Evolutionary conservation across 2,329 filamentous ascomycete genomes (phyloP).

Genomic region (Lecanoromycetidae sp.): DNA sequence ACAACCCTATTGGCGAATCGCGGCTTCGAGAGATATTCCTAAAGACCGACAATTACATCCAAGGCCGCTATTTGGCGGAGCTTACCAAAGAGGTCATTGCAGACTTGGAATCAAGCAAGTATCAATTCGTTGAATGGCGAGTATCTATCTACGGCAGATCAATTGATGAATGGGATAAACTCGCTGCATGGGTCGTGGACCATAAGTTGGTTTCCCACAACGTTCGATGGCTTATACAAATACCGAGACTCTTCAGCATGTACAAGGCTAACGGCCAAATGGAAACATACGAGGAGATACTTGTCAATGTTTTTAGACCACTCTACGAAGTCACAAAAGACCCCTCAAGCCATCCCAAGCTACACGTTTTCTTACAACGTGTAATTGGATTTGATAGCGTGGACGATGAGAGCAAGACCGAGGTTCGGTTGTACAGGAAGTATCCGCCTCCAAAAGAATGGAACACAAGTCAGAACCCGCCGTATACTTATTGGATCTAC

Average conservation of each 20-base stretch:
- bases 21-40: constrained; percentile 93
- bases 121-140: constrained; percentile 98
- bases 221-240: constrained; percentile 91
- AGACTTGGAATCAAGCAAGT: constrained; percentile 96
- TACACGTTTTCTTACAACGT: constrained; percentile 86
- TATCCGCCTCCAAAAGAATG: constrained; percentile 83
- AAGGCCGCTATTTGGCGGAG: constrained; percentile 88
- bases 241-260: constrained; percentile 87
- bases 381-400: constrained; percentile 97
- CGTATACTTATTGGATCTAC: constrained; percentile 99
- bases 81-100: constrained; percentile 97
- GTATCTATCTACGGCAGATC: constrained; percentile 93
- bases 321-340: constrained; percentile 89
- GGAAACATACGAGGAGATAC: constrained; percentile 78
- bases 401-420: constrained; percentile 94
- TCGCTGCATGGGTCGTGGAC: constrained; percentile 93
- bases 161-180: constrained; percentile 91
- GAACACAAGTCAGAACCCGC: constrained; percentile 88
- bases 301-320: constrained; percentile 84
- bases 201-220: constrained; percentile 98
- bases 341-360: constrained; percentile 74
- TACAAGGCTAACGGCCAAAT: constrained; percentile 84
- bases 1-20: constrained; percentile 94
- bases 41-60: constrained; percentile 96
- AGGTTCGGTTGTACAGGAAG: constrained; percentile 87